Percentiles rank a stretch among this genome's conserved stretches.
These are phyloP conservation scores for Smallanthus sonchifolius DNA, from an alignment of 129 eudicot genomes.

Conservation along the genomic window DNA sequence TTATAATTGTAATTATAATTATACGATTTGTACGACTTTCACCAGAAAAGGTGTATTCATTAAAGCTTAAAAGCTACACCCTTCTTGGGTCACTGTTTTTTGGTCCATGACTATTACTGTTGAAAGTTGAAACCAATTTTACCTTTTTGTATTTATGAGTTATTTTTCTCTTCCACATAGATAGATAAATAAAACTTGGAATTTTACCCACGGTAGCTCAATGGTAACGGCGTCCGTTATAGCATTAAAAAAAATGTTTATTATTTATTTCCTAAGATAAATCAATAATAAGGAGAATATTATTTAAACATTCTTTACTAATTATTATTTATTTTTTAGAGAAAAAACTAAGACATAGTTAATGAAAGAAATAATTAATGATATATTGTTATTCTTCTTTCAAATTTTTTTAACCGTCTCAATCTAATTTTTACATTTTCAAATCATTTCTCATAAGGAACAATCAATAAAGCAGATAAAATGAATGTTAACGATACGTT, in stretches of 20 bases:
- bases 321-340: no score
- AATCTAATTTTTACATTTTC: no score
- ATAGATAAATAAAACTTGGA: neutral
- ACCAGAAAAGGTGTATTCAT: conserved; percentile 36
- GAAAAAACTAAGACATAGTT: neutral
- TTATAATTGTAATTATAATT: conserved; percentile 19
- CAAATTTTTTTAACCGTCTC: no score
- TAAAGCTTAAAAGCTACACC: conserved; percentile 30
- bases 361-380: neutral
- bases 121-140: conserved; percentile 24
- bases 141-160: conserved; percentile 26
- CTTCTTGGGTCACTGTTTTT: conserved; percentile 33
- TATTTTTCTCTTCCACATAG: neutral
- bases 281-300: no score
- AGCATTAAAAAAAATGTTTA: no score
- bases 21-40: conserved; percentile 44
- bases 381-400: neutral
- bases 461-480: no score
- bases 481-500: no score
- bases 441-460: no score
- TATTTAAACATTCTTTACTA: neutral
- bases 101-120: conserved; percentile 27
- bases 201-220: no score
- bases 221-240: no score
- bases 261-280: no score